A percentile compares a stretch with the other conserved stretches of the same genome.
Evolutionary conservation across 495 filamentous ascomycete genomes (phyloP).

Genomic region (Hyaloscypha hepaticicola): DNA sequence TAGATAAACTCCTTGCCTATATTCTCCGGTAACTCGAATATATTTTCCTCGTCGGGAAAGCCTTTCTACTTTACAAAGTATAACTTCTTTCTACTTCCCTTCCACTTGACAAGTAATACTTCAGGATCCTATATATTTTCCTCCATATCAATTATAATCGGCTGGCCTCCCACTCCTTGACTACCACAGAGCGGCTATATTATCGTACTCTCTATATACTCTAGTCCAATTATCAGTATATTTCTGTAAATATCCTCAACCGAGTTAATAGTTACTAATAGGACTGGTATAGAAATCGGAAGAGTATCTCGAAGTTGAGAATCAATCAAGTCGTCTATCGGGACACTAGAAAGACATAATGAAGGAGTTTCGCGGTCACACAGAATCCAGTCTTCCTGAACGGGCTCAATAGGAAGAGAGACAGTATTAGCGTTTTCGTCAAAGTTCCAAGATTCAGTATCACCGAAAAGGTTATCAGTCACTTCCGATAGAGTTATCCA

Average conservation of each 20-base stretch:
- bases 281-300: slow-evolving; percentile 12
- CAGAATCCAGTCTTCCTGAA: slow-evolving; percentile 16
- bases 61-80: slow-evolving; percentile 29
- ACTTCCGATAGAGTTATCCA: slow-evolving; percentile 16
- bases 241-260: slow-evolving; percentile 2
- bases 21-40: too few species aligned
- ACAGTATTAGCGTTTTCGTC: slow-evolving; percentile 5
- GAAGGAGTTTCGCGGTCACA: slow-evolving; percentile 6
- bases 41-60: slow-evolving; percentile 24
- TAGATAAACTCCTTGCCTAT: not conserved
- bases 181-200: slow-evolving; percentile 20
- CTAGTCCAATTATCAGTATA: slow-evolving; percentile 5
- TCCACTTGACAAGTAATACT: slow-evolving; percentile 28
- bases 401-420: slow-evolving; percentile 18
- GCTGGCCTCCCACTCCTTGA: slow-evolving; percentile 17
- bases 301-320: slow-evolving; percentile 23
- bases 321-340: slow-evolving; percentile 28
- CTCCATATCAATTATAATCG: slow-evolving; percentile 19
- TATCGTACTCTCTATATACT: slow-evolving; percentile 14
- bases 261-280: slow-evolving; percentile 2
- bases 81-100: slow-evolving; percentile 21
- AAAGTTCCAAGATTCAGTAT: slow-evolving; percentile 16
- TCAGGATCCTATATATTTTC: slow-evolving; percentile 25
- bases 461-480: slow-evolving; percentile 2
- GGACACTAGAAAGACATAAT: slow-evolving; percentile 14